Evolutionary conservation across 352 stramenopile genomes (phyloP).

Genomic region (Aphanomyces euteiches): DNA sequence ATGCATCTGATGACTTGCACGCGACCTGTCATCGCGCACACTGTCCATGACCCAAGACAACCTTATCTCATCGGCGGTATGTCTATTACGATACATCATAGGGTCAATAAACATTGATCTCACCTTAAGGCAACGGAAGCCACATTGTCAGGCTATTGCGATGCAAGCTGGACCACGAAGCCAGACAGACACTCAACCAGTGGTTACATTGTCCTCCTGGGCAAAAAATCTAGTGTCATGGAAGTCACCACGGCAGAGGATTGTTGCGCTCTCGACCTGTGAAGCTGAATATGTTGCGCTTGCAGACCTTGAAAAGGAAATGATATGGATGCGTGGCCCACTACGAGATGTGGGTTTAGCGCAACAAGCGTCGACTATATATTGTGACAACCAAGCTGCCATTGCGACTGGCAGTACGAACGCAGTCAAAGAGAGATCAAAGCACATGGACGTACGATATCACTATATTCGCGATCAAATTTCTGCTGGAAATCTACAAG

Average conservation of each 20-base stretch:
- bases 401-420: constrained; percentile 15
- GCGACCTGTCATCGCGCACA: constrained; percentile 31
- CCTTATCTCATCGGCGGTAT: neutral
- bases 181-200: constrained; percentile 15
- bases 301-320: constrained; percentile 23
- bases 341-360: constrained; percentile 19
- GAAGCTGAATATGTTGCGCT: constrained; percentile 35
- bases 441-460: constrained; percentile 34
- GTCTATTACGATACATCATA: constrained; percentile 1
- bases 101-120: neutral
- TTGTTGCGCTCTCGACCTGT: constrained; percentile 30
- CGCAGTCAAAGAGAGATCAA: constrained; percentile 26
- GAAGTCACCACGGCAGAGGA: constrained; percentile 4
- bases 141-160: neutral
- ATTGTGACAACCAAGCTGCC: constrained; percentile 29
- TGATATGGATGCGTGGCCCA: constrained; percentile 19
- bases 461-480: too few species aligned
- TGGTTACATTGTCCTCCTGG: constrained; percentile 1
- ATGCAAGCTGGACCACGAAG: constrained; percentile 20
- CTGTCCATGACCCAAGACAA: constrained; percentile 2
- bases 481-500: too few species aligned
- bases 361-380: constrained; percentile 23
- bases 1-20: constrained; percentile 33
- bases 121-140: neutral
- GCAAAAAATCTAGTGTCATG: neutral